Evolutionary conservation across 257 asterid species (phyloP).

Genomic region (Solanum stenotomum): DNA sequence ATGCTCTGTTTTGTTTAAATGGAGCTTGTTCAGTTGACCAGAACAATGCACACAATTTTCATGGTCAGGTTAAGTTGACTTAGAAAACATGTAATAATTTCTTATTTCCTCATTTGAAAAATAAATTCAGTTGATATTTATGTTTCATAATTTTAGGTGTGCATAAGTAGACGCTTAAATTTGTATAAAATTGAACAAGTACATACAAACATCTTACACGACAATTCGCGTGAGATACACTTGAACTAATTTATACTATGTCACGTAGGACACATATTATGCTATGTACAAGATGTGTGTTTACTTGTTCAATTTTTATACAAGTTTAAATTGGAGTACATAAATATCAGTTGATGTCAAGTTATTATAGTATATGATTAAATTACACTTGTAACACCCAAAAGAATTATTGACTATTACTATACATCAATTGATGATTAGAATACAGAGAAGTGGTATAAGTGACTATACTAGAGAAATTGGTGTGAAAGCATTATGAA

Average conservation of each 20-base stretch:
- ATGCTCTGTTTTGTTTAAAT: background rate
- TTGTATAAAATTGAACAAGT: no score
- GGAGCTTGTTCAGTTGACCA: background rate
- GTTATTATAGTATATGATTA: no score
- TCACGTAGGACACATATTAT: no score
- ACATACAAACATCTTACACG: no score
- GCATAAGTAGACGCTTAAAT: no score
- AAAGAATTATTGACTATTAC: background rate
- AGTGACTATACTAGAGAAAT: background rate
- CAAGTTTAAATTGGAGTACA: no score
- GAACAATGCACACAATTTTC: background rate
- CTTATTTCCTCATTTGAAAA: background rate
- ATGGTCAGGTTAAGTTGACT: background rate
- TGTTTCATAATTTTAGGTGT: fast-evolving
- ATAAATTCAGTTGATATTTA: background rate
- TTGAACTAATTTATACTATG: no score
- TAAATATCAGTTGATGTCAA: no score
- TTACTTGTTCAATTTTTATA: no score
- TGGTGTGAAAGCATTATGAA: background rate
- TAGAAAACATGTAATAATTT: background rate
- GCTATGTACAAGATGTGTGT: no score
- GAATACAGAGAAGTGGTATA: background rate
- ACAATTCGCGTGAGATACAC: no score
- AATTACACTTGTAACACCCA: no score
- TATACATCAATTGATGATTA: background rate